phyloP scores from a whole-genome alignment of 73 alveolate species.

The Paramecium octaurelia region DNA sequence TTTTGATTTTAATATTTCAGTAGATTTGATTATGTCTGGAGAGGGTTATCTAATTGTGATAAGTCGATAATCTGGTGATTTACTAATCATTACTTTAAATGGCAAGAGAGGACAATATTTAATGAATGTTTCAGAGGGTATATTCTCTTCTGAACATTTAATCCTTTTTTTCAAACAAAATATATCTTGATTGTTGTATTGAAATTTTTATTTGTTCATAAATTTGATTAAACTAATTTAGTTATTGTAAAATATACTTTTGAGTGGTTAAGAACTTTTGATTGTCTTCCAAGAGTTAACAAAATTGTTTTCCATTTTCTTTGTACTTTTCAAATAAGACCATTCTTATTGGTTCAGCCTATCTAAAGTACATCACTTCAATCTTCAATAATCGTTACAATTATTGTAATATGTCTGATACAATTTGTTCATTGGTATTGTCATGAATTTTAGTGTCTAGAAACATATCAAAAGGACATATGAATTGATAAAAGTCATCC shows the following conservation, averaged over 20 bases:
- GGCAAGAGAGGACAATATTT: constrained; percentile 5
- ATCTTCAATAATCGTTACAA: neutral
- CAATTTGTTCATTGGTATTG: neutral
- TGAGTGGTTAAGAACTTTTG: neutral
- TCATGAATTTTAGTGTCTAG: neutral
- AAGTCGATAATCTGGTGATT: neutral
- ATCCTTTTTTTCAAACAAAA: neutral
- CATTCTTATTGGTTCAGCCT: constrained; percentile 22
- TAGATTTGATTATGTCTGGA: neutral
- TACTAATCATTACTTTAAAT: neutral
- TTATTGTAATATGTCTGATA: neutral
- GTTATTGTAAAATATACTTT: neutral
- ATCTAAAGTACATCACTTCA: neutral
- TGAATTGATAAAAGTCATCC: neutral
- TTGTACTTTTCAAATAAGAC: neutral
- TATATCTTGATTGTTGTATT: neutral
- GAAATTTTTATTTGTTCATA: neutral
- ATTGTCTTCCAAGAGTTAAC: neutral
- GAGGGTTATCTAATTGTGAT: neutral
- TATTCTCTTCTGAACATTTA: neutral
- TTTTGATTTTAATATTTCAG: neutral
- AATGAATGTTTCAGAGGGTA: neutral
- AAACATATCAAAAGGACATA: neutral
- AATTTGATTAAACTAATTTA: neutral
- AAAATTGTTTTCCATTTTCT: constrained; percentile 22